phyloP scores from a whole-genome alignment of 345 rosid species.

The Tarenaya hassleriana region DNA sequence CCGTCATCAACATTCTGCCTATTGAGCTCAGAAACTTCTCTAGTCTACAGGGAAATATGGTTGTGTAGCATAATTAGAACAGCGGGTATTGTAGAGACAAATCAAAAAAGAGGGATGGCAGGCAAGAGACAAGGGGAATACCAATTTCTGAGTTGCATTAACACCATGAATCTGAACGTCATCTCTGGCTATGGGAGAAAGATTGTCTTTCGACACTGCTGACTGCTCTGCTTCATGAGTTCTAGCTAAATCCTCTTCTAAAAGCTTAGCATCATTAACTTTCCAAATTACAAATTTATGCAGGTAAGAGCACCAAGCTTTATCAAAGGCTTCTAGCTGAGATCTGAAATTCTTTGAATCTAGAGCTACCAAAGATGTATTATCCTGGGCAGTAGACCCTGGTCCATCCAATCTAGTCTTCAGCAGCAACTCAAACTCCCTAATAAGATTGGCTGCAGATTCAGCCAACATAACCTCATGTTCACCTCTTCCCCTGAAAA shows the following conservation, averaged over 20 bases:
- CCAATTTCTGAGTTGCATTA: conserved; percentile 65
- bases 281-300: conserved; percentile 94
- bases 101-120: background rate
- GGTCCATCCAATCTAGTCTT: conserved; percentile 73
- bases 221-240: conserved; percentile 73
- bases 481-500: conserved; percentile 82
- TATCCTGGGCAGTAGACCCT: conserved; percentile 48
- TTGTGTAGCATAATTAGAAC: conserved; percentile 17
- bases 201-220: conserved; percentile 59
- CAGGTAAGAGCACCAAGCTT: conserved; percentile 78
- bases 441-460: conserved; percentile 58
- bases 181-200: conserved; percentile 49
- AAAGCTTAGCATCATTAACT: conserved; percentile 79
- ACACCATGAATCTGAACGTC: conserved; percentile 4
- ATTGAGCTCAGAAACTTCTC: background rate
- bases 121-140: conserved; percentile 26
- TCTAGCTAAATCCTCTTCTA: conserved; percentile 87
- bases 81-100: conserved; percentile 1
- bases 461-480: conserved; percentile 66
- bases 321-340: conserved; percentile 77
- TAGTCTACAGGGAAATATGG: conserved; percentile 12
- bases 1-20: conserved; percentile 5
- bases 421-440: conserved; percentile 64
- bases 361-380: conserved; percentile 34
- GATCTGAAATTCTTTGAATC: conserved; percentile 60